A percentile compares a stretch with the other conserved stretches of the same genome.
These are phyloP conservation scores for Suhomyces sp. DNA, from an alignment of 805 yeast genomes.

Conservation along the genomic window DNA sequence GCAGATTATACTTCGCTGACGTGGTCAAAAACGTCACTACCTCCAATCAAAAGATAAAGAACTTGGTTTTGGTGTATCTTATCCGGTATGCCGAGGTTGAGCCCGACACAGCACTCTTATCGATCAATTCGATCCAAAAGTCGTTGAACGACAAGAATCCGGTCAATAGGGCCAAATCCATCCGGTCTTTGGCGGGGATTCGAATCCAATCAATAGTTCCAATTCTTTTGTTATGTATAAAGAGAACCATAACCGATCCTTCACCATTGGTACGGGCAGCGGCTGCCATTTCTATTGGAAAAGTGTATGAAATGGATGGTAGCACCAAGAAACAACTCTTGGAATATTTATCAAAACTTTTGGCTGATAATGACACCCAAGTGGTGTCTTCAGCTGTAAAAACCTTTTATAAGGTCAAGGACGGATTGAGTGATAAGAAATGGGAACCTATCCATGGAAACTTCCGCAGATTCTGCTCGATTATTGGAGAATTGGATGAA, in stretches of 20 bases:
- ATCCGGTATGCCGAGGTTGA: slow-evolving; percentile 75
- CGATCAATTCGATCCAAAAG: slow-evolving; percentile 91
- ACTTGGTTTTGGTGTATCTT: slow-evolving; percentile 74
- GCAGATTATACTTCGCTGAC: slow-evolving; percentile 64
- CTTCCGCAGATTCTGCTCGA: slow-evolving; percentile 55
- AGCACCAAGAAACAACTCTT: slow-evolving; percentile 50
- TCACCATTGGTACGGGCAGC: slow-evolving; percentile 79
- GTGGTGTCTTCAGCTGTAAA: slow-evolving; percentile 73
- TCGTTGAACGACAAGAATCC: slow-evolving; percentile 70
- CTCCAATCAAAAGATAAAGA: slow-evolving; percentile 55
- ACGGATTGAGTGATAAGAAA: slow-evolving; percentile 41
- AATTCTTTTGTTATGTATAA: slow-evolving; percentile 70
- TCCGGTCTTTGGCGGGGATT: slow-evolving; percentile 81
- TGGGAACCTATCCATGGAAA: slow-evolving; percentile 71
- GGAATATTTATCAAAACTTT: slow-evolving; percentile 48
- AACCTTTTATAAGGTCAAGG: slow-evolving; percentile 48
- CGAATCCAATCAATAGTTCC: slow-evolving; percentile 79
- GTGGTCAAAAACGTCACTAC: slow-evolving; percentile 87
- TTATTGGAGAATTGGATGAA: slow-evolving; percentile 57
- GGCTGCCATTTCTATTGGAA: slow-evolving; percentile 72
- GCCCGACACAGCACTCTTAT: slow-evolving; percentile 85
- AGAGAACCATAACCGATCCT: slow-evolving; percentile 64
- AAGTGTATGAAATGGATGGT: slow-evolving; percentile 36
- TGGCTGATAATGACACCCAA: slow-evolving; percentile 62
- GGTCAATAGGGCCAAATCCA: slow-evolving; percentile 65